phyloP scores from a whole-genome alignment of 2,329 filamentous ascomycete species.

The Aphanocladium album region DNA sequence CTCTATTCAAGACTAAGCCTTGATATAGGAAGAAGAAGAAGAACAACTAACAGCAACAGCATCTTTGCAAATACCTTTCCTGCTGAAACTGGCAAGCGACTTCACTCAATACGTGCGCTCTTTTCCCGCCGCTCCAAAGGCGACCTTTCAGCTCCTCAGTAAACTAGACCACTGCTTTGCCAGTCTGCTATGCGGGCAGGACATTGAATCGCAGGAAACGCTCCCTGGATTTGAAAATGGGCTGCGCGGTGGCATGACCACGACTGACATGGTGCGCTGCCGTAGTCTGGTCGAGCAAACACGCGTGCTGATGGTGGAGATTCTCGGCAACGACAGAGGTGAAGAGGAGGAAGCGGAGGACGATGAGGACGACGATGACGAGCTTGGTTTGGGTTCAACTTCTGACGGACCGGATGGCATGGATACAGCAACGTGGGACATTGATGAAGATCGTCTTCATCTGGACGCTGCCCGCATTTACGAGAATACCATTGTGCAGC shows the following conservation, averaged over 20 bases:
- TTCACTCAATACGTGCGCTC: constrained; percentile 66
- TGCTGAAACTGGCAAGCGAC: constrained; percentile 72
- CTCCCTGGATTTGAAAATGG: constrained; percentile 67
- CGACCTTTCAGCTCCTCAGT: constrained; percentile 64
- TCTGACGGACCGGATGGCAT: constrained; percentile 18
- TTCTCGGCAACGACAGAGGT: constrained; percentile 45
- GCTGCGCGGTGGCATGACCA: constrained; percentile 60
- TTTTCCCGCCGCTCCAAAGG: constrained; percentile 57
- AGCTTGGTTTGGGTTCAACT: constrained; percentile 23
- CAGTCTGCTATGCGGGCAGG: constrained; percentile 63
- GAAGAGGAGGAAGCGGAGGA: constrained; percentile 39
- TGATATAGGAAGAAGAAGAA: neutral
- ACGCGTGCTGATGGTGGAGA: constrained; percentile 63
- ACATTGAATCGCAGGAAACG: constrained; percentile 58
- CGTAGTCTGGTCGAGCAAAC: constrained; percentile 76
- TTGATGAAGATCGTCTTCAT: constrained; percentile 48
- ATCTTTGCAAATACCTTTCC: constrained; percentile 74
- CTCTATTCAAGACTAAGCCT: too few species aligned
- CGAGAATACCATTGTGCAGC: constrained; percentile 69
- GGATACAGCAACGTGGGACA: constrained; percentile 31
- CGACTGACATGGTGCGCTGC: constrained; percentile 82
- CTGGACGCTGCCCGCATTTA: constrained; percentile 74
- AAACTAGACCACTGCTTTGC: constrained; percentile 84
- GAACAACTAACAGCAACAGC: constrained; percentile 40
- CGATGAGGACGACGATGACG: constrained; percentile 32